A percentile compares a stretch with the other conserved stretches of the same genome.
Conservation (phyloP, 129 eudicot species). For the Centella asiatica region DNA sequence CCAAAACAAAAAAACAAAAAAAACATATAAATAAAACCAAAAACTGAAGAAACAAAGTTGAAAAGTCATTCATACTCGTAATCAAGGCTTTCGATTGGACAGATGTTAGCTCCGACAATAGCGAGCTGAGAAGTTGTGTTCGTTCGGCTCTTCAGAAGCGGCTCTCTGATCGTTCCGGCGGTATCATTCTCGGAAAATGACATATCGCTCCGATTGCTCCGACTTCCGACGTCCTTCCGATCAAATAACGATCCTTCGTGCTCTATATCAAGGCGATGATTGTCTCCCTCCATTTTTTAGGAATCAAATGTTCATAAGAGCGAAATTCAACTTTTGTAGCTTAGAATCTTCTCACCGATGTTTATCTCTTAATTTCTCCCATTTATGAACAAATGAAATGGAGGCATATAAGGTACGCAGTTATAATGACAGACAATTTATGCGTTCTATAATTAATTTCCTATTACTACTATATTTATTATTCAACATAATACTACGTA, state of each 20-base stretch:
- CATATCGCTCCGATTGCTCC: constrained; percentile 25
- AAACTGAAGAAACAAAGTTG: neutral
- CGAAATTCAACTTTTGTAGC: too few relatives aligned
- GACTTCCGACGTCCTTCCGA: neutral
- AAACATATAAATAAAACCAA: neutral
- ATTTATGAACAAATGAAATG: neutral
- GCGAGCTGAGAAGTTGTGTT: constrained; percentile 88
- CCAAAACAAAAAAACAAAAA: too few relatives aligned
- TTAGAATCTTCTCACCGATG: too few relatives aligned
- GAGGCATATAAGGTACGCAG: neutral
- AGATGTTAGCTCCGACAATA: constrained; percentile 80
- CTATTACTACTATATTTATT: too few relatives aligned
- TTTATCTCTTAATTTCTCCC: too few relatives aligned
- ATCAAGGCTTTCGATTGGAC: constrained; percentile 89
- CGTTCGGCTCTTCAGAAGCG: constrained; percentile 52
- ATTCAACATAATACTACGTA: too few relatives aligned
- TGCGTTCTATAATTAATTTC: too few relatives aligned
- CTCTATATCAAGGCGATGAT: constrained; percentile 24
- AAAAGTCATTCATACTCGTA: constrained; percentile 51
- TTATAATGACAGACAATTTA: too few relatives aligned
- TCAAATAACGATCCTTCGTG: constrained; percentile 13
- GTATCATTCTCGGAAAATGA: constrained; percentile 14
- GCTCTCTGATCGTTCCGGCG: constrained; percentile 24
- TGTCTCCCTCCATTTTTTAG: neutral
- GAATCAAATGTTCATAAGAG: too few relatives aligned